phyloP scores from a whole-genome alignment of 805 yeast genomes.

The Metschnikowia shivogae region DNA sequence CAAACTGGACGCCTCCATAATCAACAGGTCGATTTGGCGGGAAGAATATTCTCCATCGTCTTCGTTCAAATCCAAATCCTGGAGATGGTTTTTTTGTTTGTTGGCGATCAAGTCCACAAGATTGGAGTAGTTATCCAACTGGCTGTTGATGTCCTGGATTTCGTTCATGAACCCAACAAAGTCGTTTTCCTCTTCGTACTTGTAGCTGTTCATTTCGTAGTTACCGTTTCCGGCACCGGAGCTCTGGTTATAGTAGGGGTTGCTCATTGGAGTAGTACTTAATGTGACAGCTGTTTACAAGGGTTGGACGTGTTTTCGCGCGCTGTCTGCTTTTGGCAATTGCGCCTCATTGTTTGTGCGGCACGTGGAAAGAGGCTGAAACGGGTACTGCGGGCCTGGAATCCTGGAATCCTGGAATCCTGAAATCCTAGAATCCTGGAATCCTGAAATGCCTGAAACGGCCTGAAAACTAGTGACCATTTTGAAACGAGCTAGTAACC shows the following conservation, averaged over 20 bases:
- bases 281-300: not conserved
- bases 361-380: not conserved
- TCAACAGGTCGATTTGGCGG: constrained; percentile 71
- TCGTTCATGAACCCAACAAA: constrained; percentile 65
- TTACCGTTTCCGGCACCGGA: constrained; percentile 3
- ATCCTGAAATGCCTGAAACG: not conserved
- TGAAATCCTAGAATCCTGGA: too few species aligned
- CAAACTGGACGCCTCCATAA: constrained; percentile 72
- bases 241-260: constrained; percentile 25
- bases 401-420: too few species aligned
- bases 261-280: constrained; percentile 25
- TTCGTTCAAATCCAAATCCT: constrained; percentile 68
- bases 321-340: not conserved
- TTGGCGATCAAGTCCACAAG: constrained; percentile 65
- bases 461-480: too few species aligned
- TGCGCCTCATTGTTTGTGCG: not conserved
- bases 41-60: constrained; percentile 55
- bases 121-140: constrained; percentile 65
- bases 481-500: not conserved
- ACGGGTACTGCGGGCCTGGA: not conserved
- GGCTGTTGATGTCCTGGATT: constrained; percentile 56
- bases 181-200: constrained; percentile 41
- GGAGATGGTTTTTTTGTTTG: constrained; percentile 65
- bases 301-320: constrained; percentile 1
- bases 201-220: constrained; percentile 16